Evolutionary conservation across 1,284 basidiomycete species (phyloP), one percentile per base, ranked within the genome.

Genomic region (Ganoderma lucidum): DNA sequence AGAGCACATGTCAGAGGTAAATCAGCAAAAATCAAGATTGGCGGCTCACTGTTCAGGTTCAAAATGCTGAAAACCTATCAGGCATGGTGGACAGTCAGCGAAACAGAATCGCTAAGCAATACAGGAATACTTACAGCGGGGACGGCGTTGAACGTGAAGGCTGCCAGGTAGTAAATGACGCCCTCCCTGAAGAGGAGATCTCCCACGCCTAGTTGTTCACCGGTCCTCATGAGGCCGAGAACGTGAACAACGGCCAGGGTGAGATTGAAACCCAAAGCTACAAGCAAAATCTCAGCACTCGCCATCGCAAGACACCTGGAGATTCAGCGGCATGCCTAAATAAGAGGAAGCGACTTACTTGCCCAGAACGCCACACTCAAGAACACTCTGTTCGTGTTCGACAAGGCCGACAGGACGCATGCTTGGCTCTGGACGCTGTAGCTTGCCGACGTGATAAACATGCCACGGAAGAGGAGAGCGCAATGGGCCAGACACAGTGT

Each of bases 181-280:
- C 91, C 91, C 73, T 93, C 90, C 35, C 85, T 83, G 82, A 92
- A 90, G 59, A 93, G 84, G 41, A 93, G 78, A 67, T 87, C 84
- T 87, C 87, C 87, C 53, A 92, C 80, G 77, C 84, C 84, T 64
- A 87, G 86, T 53, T 85, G 81, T 12, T 83, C 80, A 53, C 86
- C 85, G 74, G 88, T 84, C 66, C 81, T 85, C 67, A 81, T 81
- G 44, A 86, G 81, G 14, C 87, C 84, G 19, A 86, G 73, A 10
- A 85, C 81, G 1, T 89, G 90, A 70, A 88, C 84, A 28, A 83
- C 73, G 5, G 91, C 80, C 66, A 92, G 88, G 62, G 86, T 79
- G 30, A 90, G 83, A 75, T 92, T 90, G 74, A 91, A 92, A 19
- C 80, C 86, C 88, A 91, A 90, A 30, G 66, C 65, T 32, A 10